Evolutionary conservation across 1,284 basidiomycete species (phyloP).

Genomic region (Meripilus lineatus): DNA sequence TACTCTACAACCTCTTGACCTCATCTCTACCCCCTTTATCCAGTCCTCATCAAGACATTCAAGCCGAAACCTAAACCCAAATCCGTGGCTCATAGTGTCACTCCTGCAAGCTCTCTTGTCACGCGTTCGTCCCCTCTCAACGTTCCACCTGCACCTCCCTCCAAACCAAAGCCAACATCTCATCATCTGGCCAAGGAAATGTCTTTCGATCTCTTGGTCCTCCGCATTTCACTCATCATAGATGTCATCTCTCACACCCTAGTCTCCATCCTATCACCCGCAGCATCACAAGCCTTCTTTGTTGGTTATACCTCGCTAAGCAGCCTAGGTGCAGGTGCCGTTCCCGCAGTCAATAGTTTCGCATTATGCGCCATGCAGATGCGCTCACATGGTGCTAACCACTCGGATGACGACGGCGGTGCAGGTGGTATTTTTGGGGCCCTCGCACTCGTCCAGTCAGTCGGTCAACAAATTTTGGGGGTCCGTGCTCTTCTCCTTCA

Average conservation of each 20-base stretch:
- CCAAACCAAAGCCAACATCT: constrained; percentile 37
- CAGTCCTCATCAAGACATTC: constrained; percentile 34
- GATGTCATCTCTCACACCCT: constrained; percentile 63
- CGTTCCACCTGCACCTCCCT: background rate
- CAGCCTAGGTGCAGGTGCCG: constrained; percentile 54
- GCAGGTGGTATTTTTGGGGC: constrained; percentile 63
- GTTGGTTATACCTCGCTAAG: constrained; percentile 55
- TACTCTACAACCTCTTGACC: no score
- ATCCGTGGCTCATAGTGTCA: constrained; percentile 6
- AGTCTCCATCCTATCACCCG: constrained; percentile 44
- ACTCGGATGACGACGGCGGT: constrained; percentile 32
- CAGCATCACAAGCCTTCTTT: constrained; percentile 31
- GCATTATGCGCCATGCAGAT: constrained; percentile 62
- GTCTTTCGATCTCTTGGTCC: constrained; percentile 60
- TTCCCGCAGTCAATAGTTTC: constrained; percentile 66
- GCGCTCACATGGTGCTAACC: constrained; percentile 26
- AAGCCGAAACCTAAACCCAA: constrained; percentile 29
- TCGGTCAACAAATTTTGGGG: constrained; percentile 64
- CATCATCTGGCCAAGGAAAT: constrained; percentile 57
- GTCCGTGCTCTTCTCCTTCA: constrained; percentile 35
- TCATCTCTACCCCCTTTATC: no score
- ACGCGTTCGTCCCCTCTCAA: constrained; percentile 1
- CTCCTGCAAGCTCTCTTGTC: constrained; percentile 2
- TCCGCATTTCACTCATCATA: constrained; percentile 54
- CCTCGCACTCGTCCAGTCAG: constrained; percentile 59